Evolutionary conservation across 768 basidiomycete genomes (phyloP), one percentile per base, ranked within the genome.

Genomic region (Rhodocollybia butyracea): DNA sequence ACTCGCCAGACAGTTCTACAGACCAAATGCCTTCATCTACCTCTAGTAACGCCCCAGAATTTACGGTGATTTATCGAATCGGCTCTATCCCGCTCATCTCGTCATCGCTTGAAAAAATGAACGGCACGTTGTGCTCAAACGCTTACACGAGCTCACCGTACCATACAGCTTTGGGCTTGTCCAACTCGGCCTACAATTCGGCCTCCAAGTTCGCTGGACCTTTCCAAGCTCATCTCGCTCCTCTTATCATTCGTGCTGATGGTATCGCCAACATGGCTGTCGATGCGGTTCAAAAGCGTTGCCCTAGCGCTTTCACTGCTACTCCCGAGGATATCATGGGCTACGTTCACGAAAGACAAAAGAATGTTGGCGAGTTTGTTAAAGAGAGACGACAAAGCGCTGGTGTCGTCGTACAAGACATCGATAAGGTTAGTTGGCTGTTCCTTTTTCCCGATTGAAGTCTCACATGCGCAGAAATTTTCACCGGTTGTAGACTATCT

Each of bases 401-500:
- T 27, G 80, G 84, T 73, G 79, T 78, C 15, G 73, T 90, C 61
- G 86, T 34, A 89, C 58, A 81, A 84, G 63, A 81, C 69, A 38
- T 82, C 91, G 61, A 84, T 73, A 63, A 76, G 73, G 0, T 88
- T 88, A 19, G 89, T 84, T 1, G 72, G 76, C 40, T n/a, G 39
- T n/a, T 45, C 27, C 30, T 76, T 76, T 51, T 82, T 81, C 32
- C 88, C 78, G 0, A 80, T 83, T 59, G 86, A 79, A 19, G 82
- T 91, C 55, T 89, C 91, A 71, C 81, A 88, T 75, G 62, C 58
- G 3, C 60, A 89, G 88, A 76, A 77, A 61, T 82, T 91, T 62
- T 67, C 87, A n/a, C 89, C 91, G 40, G 73, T 91, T 47, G 82
- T 93, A 31, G 81, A 91, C 64, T 85, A 82, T 61, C 73, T 91